phyloP scores from a whole-genome alignment of 495 filamentous ascomycete genomes.

The Ramalina intermedia region DNA sequence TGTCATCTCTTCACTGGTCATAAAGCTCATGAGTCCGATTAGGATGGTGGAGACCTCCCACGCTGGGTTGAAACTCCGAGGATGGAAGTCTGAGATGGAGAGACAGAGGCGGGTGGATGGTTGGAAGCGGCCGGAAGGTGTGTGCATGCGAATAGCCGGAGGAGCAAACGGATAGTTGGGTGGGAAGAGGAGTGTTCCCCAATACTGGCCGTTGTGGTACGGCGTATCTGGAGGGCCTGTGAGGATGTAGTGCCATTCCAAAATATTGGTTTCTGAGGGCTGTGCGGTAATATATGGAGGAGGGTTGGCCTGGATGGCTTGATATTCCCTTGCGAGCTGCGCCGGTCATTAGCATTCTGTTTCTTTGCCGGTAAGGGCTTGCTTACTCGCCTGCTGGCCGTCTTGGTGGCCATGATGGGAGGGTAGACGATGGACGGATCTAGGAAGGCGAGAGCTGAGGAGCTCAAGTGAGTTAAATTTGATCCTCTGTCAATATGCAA shows the following conservation, averaged over 20 bases:
- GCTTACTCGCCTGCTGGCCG: conserved; percentile 71
- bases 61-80: conserved; percentile 95
- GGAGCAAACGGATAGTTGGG: conserved; percentile 95
- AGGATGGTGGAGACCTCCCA: conserved; percentile 97
- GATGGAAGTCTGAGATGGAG: conserved; percentile 92
- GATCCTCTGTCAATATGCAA: background rate
- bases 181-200: conserved; percentile 92
- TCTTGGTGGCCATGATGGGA: conserved; percentile 61
- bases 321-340: conserved; percentile 87
- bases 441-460: too few relatives aligned
- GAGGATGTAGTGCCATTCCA: conserved; percentile 98
- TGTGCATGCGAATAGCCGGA: conserved; percentile 97
- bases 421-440: background rate
- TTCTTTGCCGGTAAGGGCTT: background rate
- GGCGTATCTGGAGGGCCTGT: conserved; percentile 91
- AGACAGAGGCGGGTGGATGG: conserved; percentile 84
- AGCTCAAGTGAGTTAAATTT: too few relatives aligned
- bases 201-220: conserved; percentile 92
- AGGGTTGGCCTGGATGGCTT: conserved; percentile 78
- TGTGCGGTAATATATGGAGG: conserved; percentile 89
- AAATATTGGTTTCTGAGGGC: conserved; percentile 86
- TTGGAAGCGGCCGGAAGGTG: conserved; percentile 88
- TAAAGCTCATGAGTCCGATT: conserved; percentile 86
- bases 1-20: conserved; percentile 98
- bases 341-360: conserved; percentile 1